Evolutionary conservation across 768 basidiomycete genomes (phyloP), one percentile per base, ranked within the genome.

Genomic region (Mycena alexandri): DNA sequence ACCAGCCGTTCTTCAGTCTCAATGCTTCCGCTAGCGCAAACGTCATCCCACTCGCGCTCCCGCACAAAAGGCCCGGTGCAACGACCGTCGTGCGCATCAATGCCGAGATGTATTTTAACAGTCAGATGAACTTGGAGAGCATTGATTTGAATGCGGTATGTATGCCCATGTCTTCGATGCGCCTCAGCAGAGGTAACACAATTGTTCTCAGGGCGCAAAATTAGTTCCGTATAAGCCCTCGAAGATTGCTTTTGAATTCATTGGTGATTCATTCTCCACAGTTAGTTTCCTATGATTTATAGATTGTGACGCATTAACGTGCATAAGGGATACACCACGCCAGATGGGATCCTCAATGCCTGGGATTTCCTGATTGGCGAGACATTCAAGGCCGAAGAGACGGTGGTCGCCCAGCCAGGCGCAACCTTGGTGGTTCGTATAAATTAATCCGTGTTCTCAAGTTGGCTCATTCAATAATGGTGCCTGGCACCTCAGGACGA

Each of bases 101-200:
- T 61, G 83, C 82, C 8, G 81, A 86, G 67, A 86, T 87, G n/a
- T 88, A 87, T 85, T 84, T 87, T 71, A 81, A 86, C 69, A 87
- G 87, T 70, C 81, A 85, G 11, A 81, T 87, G 53, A 82, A 87
- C 63, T 75, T 88, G 13, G 80, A 86, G 69, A 81, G 77, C 43
- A 76, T 88, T 48, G 72, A 71, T 5, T 53, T 87, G 13, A 86
- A 88, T 62, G 33, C 72, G 60, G 85, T 87, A 65, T n/a, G 75
- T 69, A 8, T 17, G 16, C 13, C 17, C 19, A 17, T 46, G n/a
- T 46, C n/a, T n/a, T 46, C 4, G 44, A 19, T 29, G 29, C 29
- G 6, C 29, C n/a, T 21, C 17, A 21, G n/a, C n/a, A 42, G 38
- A 42, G 14, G 55, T 44, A 65, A 16, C 24, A 13, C 8, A 6